phyloP scores from a whole-genome alignment of 768 basidiomycete species.

The Pholiota molesta region DNA sequence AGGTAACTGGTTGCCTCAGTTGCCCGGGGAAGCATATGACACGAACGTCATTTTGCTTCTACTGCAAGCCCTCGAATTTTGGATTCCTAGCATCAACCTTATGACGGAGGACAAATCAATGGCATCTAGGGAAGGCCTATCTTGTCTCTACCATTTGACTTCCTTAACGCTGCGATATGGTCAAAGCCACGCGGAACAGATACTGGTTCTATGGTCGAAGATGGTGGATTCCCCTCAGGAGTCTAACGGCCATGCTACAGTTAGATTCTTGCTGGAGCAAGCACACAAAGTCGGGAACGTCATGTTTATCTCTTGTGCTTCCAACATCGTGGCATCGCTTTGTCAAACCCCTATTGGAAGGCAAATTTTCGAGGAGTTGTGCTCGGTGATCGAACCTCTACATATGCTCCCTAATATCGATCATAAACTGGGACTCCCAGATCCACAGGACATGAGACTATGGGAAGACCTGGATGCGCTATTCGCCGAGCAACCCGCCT shows the following conservation, averaged over 20 bases:
- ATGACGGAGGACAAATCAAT: constrained; percentile 59
- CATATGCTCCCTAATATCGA: constrained; percentile 82
- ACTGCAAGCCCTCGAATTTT: constrained; percentile 80
- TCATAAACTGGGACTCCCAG: constrained; percentile 66
- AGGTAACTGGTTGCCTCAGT: constrained; percentile 69
- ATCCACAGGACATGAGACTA: constrained; percentile 68
- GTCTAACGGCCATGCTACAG: constrained; percentile 76
- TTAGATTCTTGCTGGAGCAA: constrained; percentile 86
- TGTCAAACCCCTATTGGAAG: constrained; percentile 76
- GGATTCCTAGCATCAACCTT: constrained; percentile 79
- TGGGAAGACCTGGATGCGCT: constrained; percentile 81
- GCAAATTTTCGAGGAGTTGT: constrained; percentile 81
- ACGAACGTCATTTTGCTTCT: constrained; percentile 56
- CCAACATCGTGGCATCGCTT: constrained; percentile 82
- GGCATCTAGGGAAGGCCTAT: constrained; percentile 60
- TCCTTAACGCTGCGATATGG: constrained; percentile 80
- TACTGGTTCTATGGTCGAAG: constrained; percentile 77
- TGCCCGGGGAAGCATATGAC: constrained; percentile 52
- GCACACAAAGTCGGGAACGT: constrained; percentile 82
- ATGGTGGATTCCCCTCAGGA: constrained; percentile 73
- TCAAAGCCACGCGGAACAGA: constrained; percentile 76
- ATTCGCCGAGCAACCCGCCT: constrained; percentile 75
- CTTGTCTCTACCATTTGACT: constrained; percentile 79
- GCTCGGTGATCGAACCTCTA: constrained; percentile 79
- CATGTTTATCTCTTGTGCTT: constrained; percentile 77